These are phyloP conservation scores for Colletotrichum acutatum DNA, from an alignment of 2,329 filamentous ascomycete species.

Conservation along the genomic window DNA sequence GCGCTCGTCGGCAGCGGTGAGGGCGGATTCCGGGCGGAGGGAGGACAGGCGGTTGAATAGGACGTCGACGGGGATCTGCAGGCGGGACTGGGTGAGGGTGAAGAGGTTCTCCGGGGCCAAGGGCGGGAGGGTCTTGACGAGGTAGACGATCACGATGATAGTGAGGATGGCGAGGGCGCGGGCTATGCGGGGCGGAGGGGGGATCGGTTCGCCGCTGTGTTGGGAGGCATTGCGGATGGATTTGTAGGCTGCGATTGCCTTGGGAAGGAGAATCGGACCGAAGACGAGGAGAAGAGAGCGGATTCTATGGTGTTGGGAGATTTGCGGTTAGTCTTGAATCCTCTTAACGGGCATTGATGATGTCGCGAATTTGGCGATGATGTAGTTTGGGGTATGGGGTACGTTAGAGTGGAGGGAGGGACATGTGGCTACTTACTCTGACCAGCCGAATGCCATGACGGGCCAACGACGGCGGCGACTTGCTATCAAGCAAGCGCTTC, in stretches of 20 bases:
- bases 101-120: slow-evolving; percentile 88
- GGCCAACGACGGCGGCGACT: slow-evolving; percentile 10
- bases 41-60: slow-evolving; percentile 80
- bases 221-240: slow-evolving; percentile 57
- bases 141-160: slow-evolving; percentile 54
- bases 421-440: slow-evolving; percentile 29
- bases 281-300: slow-evolving; percentile 70
- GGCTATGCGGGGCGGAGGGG: slow-evolving; percentile 66
- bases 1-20: slow-evolving; percentile 70
- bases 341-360: background rate
- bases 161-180: slow-evolving; percentile 71
- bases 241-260: slow-evolving; percentile 73
- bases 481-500: background rate
- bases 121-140: slow-evolving; percentile 71
- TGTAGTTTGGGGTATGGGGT: background rate
- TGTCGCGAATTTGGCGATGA: background rate
- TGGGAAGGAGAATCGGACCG: slow-evolving; percentile 78
- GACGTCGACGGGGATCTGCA: slow-evolving; percentile 86
- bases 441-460: slow-evolving; percentile 39
- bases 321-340: background rate
- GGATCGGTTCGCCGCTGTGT: slow-evolving; percentile 59
- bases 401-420: background rate
- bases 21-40: slow-evolving; percentile 57
- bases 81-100: slow-evolving; percentile 77
- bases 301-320: slow-evolving; percentile 50